These are phyloP conservation scores for Delitschia confertaspora DNA, from an alignment of 495 filamentous ascomycete species.

Conservation along the genomic window DNA sequence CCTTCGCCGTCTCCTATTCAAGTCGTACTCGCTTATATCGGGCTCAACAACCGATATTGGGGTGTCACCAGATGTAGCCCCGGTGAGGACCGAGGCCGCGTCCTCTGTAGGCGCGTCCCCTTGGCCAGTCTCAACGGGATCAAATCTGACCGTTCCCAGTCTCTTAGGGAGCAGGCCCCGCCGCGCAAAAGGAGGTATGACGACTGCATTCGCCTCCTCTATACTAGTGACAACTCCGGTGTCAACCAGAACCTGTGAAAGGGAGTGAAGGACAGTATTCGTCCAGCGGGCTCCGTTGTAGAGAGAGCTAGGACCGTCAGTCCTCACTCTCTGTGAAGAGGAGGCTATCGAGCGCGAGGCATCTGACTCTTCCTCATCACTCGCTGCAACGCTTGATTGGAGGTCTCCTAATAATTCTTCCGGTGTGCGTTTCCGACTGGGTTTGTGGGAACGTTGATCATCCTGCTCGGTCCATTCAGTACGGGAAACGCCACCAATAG, in stretches of 20 bases:
- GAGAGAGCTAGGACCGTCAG: no score
- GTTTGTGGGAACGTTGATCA: no score
- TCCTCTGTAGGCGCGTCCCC: no score
- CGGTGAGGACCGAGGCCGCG: no score
- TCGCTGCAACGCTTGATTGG: background rate
- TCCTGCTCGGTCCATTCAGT: no score
- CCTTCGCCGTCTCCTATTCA: constrained; percentile 33
- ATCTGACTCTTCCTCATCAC: background rate
- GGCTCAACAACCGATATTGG: constrained; percentile 33
- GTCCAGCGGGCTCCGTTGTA: no score
- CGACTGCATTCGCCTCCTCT: background rate
- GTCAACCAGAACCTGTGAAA: background rate
- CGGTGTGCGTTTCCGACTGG: background rate
- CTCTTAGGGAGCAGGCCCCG: background rate
- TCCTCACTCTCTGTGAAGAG: no score
- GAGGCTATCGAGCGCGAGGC: no score
- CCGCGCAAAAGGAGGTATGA: background rate
- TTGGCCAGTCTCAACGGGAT: no score
- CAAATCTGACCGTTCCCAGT: no score
- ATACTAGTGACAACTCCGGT: background rate
- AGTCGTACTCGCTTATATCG: constrained; percentile 35
- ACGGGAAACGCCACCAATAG: no score
- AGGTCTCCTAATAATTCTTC: background rate
- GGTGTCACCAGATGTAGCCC: no score
- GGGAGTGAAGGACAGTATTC: background rate